Evolutionary conservation across 257 asterid genomes (phyloP).

Genomic region (Leonotis leonurus): DNA sequence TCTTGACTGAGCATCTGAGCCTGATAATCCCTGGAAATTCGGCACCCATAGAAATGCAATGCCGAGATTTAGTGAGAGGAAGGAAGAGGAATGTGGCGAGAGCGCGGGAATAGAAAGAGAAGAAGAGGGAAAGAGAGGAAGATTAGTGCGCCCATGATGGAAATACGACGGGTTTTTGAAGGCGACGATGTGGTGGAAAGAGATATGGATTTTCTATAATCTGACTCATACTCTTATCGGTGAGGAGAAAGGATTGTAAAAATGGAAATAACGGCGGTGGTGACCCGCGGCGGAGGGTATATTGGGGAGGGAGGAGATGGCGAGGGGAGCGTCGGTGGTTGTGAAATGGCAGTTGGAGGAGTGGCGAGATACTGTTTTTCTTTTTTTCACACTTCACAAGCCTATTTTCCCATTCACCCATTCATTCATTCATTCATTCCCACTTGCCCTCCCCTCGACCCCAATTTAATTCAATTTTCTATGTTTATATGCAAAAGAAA

Average conservation of each 20-base stretch:
- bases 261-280: neutral
- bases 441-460: too few species aligned
- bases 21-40: slow-evolving; percentile 28
- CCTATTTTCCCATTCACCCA: too few species aligned
- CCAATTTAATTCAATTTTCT: too few species aligned
- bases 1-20: slow-evolving; percentile 59
- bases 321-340: slow-evolving; percentile 10
- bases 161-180: slow-evolving; percentile 13
- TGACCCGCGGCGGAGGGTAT: slow-evolving; percentile 12
- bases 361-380: too few species aligned
- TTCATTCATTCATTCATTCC: too few species aligned
- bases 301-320: neutral
- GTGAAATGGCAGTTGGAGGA: too few species aligned
- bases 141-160: slow-evolving; percentile 18
- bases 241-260: neutral
- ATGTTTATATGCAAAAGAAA: too few species aligned
- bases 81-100: slow-evolving; percentile 11
- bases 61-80: slow-evolving; percentile 17
- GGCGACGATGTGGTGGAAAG: slow-evolving; percentile 24
- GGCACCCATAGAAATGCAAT: slow-evolving; percentile 31
- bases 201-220: neutral
- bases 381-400: too few species aligned
- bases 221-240: neutral
- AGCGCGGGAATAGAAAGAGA: slow-evolving; percentile 11
- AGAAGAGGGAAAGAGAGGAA: slow-evolving; percentile 18